These are phyloP conservation scores for Dalbergia oliveri DNA, from an alignment of 306 rosid genomes.

Conservation along the genomic window DNA sequence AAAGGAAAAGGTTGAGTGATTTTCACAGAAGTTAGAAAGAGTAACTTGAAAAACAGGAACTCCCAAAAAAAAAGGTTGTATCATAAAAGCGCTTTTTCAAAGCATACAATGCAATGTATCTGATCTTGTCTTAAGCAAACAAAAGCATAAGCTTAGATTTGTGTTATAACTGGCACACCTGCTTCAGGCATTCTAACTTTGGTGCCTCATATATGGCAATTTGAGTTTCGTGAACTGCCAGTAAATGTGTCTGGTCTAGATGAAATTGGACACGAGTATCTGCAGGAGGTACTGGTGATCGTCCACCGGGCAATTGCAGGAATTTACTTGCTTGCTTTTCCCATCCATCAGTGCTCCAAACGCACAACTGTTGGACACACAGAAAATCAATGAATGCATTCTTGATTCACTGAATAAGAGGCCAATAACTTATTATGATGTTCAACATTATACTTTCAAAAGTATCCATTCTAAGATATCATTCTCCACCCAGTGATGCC, in stretches of 20 bases:
- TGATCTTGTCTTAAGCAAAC: constrained; percentile 22
- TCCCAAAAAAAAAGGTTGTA: background rate
- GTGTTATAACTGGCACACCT: constrained; percentile 57
- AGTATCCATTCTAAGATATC: constrained; percentile 1
- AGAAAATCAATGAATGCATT: constrained; percentile 16
- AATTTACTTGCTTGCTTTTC: constrained; percentile 81
- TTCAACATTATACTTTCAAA: constrained; percentile 9
- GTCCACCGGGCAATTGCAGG: constrained; percentile 79
- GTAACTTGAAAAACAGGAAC: background rate
- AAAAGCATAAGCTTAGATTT: constrained; percentile 22
- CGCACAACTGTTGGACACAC: constrained; percentile 77
- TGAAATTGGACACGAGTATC: constrained; percentile 97
- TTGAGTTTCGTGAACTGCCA: constrained; percentile 96
- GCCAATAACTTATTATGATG: constrained; percentile 10
- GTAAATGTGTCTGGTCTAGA: constrained; percentile 85
- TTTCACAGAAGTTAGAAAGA: too few species aligned
- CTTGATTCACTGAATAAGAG: constrained; percentile 10
- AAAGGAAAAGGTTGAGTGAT: too few species aligned
- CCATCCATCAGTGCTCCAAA: constrained; percentile 99
- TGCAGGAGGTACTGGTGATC: constrained; percentile 75
- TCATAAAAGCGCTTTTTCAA: too few species aligned
- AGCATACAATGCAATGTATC: too few species aligned
- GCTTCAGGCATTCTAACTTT: constrained; percentile 87
- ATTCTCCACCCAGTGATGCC: background rate
- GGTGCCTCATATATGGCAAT: constrained; percentile 95